A percentile compares a stretch with the other conserved stretches of the same genome.
phyloP scores from a whole-genome alignment of 805 yeast species.

The Debaryomyces hansenii region DNA sequence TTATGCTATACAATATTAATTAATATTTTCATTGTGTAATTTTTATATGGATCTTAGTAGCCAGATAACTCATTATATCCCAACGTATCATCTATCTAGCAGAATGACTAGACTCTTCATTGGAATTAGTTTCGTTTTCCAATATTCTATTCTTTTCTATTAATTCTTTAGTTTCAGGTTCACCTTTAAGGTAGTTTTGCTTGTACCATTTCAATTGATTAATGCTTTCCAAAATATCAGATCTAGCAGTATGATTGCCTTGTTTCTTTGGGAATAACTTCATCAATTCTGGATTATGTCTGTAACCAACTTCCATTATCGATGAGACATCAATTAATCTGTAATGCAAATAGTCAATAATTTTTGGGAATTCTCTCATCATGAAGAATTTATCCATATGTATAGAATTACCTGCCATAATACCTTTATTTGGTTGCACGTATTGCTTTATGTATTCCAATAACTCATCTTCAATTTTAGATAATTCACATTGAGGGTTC shows the following conservation, averaged over 20 bases:
- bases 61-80: too few species aligned
- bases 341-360: constrained; percentile 61
- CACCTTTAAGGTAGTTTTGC: constrained; percentile 55
- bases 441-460: constrained; percentile 57
- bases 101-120: too few species aligned
- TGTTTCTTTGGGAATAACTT: constrained; percentile 59
- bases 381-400: constrained; percentile 90
- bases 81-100: too few species aligned
- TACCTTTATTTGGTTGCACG: constrained; percentile 55
- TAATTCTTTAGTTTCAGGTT: constrained; percentile 13
- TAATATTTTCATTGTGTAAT: not conserved
- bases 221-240: constrained; percentile 89
- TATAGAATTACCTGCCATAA: constrained; percentile 88
- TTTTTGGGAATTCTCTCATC: constrained; percentile 78
- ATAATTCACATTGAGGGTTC: constrained; percentile 50
- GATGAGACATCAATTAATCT: constrained; percentile 90
- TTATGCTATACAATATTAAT: not conserved
- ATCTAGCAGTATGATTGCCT: constrained; percentile 79
- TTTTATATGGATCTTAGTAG: not conserved
- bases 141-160: constrained; percentile 1
- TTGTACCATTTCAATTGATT: constrained; percentile 76
- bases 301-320: constrained; percentile 72
- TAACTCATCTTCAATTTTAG: constrained; percentile 66
- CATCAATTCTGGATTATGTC: constrained; percentile 72
- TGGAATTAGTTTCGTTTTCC: not conserved